Evolutionary conservation across 2,329 filamentous ascomycete genomes (phyloP).

Genomic region (Pseudogymnoascus sp.): DNA sequence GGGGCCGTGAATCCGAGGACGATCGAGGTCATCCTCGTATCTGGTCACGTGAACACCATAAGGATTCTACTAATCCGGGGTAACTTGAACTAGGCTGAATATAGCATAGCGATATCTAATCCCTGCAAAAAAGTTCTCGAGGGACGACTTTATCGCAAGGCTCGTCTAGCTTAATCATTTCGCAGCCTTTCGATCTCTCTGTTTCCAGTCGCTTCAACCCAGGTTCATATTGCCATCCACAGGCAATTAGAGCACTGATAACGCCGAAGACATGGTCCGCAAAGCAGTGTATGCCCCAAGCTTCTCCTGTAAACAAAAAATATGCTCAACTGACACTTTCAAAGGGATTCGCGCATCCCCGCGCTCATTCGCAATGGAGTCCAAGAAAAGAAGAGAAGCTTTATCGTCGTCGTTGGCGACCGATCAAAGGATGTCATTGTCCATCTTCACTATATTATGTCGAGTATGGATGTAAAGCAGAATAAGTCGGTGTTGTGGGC

Average conservation of each 20-base stretch:
- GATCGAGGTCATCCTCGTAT: background rate
- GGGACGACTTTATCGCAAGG: slow-evolving; percentile 5
- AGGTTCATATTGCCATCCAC: slow-evolving; percentile 11
- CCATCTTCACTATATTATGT: slow-evolving; percentile 87
- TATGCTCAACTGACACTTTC: slow-evolving; percentile 13
- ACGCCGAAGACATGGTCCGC: slow-evolving; percentile 10
- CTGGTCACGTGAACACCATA: background rate
- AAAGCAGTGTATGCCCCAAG: slow-evolving; percentile 14
- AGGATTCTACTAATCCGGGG: background rate
- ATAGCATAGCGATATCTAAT: background rate
- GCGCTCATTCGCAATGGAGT: slow-evolving; percentile 86
- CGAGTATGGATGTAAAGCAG: slow-evolving; percentile 80
- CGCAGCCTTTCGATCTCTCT: slow-evolving; percentile 8
- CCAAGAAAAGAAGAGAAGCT: slow-evolving; percentile 94
- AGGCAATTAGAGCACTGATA: slow-evolving; percentile 7
- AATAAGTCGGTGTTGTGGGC: slow-evolving; percentile 97
- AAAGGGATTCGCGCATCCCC: slow-evolving; percentile 79
- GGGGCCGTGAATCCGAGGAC: background rate
- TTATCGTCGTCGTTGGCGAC: slow-evolving; percentile 95
- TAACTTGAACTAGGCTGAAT: background rate
- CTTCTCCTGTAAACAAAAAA: background rate
- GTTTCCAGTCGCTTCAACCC: background rate
- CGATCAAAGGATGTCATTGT: slow-evolving; percentile 94
- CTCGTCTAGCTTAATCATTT: slow-evolving; percentile 7
- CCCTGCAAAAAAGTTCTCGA: slow-evolving; percentile 7